A percentile compares a stretch with the other conserved stretches of the same genome.
Evolutionary conservation across 441 rosid genomes (phyloP).

Genomic region (Syzygium malaccense): DNA sequence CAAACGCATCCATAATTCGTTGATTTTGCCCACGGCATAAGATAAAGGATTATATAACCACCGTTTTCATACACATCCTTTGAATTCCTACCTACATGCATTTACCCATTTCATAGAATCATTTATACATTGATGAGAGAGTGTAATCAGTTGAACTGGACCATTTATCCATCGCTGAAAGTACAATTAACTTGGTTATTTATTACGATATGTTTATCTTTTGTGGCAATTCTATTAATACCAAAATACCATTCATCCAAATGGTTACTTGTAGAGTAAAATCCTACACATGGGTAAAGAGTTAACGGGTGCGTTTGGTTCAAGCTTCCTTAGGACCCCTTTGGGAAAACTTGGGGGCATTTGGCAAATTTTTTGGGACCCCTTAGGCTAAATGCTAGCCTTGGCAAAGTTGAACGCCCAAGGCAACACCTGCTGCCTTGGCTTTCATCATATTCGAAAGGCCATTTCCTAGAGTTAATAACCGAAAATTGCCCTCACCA

Average conservation of each 20-base stretch:
- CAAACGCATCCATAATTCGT: not conserved
- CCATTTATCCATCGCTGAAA: not conserved
- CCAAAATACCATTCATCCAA: not conserved
- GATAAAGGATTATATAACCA: not conserved
- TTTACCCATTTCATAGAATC: not conserved
- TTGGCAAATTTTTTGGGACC: no score
- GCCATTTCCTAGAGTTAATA: no score
- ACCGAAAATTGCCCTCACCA: no score
- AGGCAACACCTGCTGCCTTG: no score
- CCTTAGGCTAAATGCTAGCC: no score
- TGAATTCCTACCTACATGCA: not conserved
- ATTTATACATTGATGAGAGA: not conserved
- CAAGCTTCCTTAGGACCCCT: no score
- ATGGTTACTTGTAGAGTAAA: not conserved
- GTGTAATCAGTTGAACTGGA: not conserved
- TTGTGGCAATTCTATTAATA: not conserved
- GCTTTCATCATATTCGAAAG: no score
- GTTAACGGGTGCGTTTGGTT: no score
- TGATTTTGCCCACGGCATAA: not conserved
- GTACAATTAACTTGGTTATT: not conserved
- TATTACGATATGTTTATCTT: not conserved
- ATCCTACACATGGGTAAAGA: not conserved
- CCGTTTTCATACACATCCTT: not conserved
- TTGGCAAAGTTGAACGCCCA: no score
- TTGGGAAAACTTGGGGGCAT: no score